Evolutionary conservation across 2,329 filamentous ascomycete genomes (phyloP).

Genomic region (Aspergillus hortae): DNA sequence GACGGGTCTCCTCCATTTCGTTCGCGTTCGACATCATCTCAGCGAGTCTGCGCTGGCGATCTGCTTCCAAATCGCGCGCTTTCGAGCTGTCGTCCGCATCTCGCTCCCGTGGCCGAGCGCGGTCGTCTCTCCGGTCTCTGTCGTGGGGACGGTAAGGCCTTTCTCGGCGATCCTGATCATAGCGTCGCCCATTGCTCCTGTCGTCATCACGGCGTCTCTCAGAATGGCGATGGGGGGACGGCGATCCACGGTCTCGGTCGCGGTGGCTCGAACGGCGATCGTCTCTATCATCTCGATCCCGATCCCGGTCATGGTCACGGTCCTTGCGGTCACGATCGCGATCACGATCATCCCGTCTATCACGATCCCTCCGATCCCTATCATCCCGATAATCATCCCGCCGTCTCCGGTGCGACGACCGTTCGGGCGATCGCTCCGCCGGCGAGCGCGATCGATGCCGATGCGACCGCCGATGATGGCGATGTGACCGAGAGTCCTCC

Average conservation of each 20-base stretch:
- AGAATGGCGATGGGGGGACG: slow-evolving; percentile 15
- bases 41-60: slow-evolving; percentile 53
- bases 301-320: slow-evolving; percentile 1
- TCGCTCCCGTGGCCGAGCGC: slow-evolving; percentile 4
- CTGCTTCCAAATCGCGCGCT: slow-evolving; percentile 27
- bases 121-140: slow-evolving; percentile 15
- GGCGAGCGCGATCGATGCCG: slow-evolving; percentile 20
- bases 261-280: slow-evolving; percentile 12
- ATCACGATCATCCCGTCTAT: slow-evolving; percentile 10
- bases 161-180: slow-evolving; percentile 10
- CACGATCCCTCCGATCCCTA: slow-evolving; percentile 15
- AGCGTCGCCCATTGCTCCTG: slow-evolving; percentile 2
- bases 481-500: slow-evolving; percentile 15
- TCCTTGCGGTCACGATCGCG: slow-evolving; percentile 16
- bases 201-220: slow-evolving; percentile 14
- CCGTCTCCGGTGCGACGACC: slow-evolving; percentile 20
- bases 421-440: slow-evolving; percentile 15
- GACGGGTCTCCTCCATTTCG: slow-evolving; percentile 67
- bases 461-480: slow-evolving; percentile 22
- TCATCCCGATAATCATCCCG: slow-evolving; percentile 22
- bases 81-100: slow-evolving; percentile 14
- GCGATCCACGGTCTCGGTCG: slow-evolving; percentile 23
- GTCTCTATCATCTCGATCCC: slow-evolving; percentile 9
- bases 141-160: slow-evolving; percentile 3
- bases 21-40: slow-evolving; percentile 70